A percentile compares a stretch with the other conserved stretches of the same genome.
Conservation (phyloP, 129 eudicot species). For the Gnaphalium uliginosum region DNA sequence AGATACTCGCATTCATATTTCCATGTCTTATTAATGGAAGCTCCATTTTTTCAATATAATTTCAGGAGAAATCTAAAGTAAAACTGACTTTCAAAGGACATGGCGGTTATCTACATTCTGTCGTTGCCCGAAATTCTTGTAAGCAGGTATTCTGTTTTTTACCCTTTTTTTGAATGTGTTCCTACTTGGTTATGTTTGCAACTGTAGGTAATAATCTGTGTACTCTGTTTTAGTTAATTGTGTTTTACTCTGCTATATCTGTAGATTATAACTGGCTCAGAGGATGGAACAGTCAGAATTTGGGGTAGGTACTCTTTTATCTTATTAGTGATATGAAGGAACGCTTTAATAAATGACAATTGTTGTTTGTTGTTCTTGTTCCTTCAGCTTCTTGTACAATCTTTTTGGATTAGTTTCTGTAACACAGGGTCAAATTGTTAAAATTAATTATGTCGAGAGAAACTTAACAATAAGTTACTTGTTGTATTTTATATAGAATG, state of each 20-base stretch:
- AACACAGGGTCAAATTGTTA: too few species aligned
- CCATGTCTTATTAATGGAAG: neutral
- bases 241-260: conserved; percentile 25
- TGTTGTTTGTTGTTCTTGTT: neutral
- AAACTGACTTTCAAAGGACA: conserved; percentile 86
- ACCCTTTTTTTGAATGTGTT: neutral
- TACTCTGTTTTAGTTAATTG: conserved; percentile 7
- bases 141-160: conserved; percentile 57
- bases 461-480: too few species aligned
- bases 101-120: conserved; percentile 73
- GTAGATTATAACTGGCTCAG: conserved; percentile 94
- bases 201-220: neutral
- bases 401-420: neutral
- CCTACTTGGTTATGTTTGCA: neutral
- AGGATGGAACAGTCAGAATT: conserved; percentile 86
- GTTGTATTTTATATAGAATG: neutral
- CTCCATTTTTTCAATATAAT: conserved; percentile 13
- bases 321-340: neutral
- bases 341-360: neutral
- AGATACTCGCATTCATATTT: neutral
- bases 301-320: conserved; percentile 64
- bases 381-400: neutral
- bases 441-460: too few species aligned
- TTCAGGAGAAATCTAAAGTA: conserved; percentile 62
- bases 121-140: conserved; percentile 61